A percentile compares a stretch with the other conserved stretches of the same genome.
Evolutionary conservation across 768 basidiomycete genomes (phyloP).

Genomic region (Leccinum imitatum): DNA sequence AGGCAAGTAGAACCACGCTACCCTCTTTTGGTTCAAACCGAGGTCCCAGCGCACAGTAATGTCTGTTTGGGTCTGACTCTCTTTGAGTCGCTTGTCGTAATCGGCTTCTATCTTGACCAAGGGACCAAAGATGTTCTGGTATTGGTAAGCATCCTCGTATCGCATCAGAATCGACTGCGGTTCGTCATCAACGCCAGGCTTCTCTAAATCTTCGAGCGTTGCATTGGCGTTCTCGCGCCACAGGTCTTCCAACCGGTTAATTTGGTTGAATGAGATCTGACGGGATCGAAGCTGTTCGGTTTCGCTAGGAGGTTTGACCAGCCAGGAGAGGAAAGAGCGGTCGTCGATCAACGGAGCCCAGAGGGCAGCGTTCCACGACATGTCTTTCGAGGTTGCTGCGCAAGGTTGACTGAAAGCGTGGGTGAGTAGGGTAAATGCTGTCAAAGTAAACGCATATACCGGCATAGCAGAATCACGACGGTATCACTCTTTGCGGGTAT

Average conservation of each 20-base stretch:
- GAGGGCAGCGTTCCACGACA: slow-evolving; percentile 96
- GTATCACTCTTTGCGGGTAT: slow-evolving; percentile 99
- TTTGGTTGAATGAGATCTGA: slow-evolving; percentile 95
- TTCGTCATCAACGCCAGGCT: slow-evolving; percentile 97
- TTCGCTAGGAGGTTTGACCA: slow-evolving; percentile 96
- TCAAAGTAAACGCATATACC: slow-evolving; percentile 49
- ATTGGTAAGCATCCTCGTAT: slow-evolving; percentile 99
- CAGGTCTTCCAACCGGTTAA: slow-evolving; percentile 94
- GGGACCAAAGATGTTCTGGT: slow-evolving; percentile 99
- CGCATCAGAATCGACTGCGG: slow-evolving; percentile 86
- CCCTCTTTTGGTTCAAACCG: slow-evolving; percentile 96
- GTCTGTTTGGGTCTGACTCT: slow-evolving; percentile 97
- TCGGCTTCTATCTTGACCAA: slow-evolving; percentile 99
- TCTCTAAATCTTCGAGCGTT: slow-evolving; percentile 94
- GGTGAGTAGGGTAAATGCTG: background rate
- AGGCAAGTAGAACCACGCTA: slow-evolving; percentile 97
- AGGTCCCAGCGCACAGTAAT: slow-evolving; percentile 97
- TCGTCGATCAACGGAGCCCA: slow-evolving; percentile 99
- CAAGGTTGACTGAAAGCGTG: slow-evolving; percentile 79
- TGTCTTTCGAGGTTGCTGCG: slow-evolving; percentile 95
- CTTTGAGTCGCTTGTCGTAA: slow-evolving; percentile 97
- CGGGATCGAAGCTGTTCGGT: slow-evolving; percentile 94
- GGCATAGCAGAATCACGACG: slow-evolving; percentile 94
- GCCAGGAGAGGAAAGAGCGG: slow-evolving; percentile 97
- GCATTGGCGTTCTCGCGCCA: slow-evolving; percentile 97